Base-by-base conservation (phyloP, 2,329 filamentous ascomycete species). In the Colletotrichum abscissum region DNA sequence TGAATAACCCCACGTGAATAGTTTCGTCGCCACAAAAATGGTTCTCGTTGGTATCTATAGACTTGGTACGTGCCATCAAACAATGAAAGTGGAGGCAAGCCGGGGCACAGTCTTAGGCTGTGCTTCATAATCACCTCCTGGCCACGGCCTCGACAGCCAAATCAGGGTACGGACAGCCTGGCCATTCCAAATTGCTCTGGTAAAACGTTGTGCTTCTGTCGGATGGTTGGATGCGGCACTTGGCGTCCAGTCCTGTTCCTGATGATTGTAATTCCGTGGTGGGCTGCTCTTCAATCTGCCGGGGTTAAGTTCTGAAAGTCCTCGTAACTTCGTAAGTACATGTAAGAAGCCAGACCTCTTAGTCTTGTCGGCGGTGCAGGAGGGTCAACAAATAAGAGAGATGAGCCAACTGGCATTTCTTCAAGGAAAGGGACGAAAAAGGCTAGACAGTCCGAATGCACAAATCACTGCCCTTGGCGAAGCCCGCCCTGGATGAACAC, bases 401-500 rank as follows among this genome's bases (percentile, higher is more conserved):
- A 67, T 62, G 38, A 49, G 57, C 26, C 35, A 49, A 16, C 35
- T 35, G 63, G 26, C 49, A 46, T 11, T n/a, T 52, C 64, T 52
- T 60, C 57, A 67, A 26, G 59, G 35, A 30, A 5, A 57, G 6
- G 8, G 33, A 69, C 57, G 28, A 68, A 63, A 68, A 46, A 14
- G 65, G 67, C 55, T 65, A 66, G 60, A 24, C 35, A 56, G 22
- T 24, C 60, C 62, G 28, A 14, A 46, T 6, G 22, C 22, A n/a
- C 46, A 24, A 49, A 56, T 55, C 46, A 57, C 19, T 22, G 7
- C 6, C 14, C 46, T 71, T 62, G 60, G 60, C n/a, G 30, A n/a
- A 22, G 42, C 42, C 42, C 42, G 19, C 42, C 8, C 42, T 24
- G 70, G 59, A 69, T 69, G 66, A 64, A 64, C 46, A 64, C 35